These are phyloP conservation scores for Lichtheimia corymbifera DNA, from an alignment of 371 early-diverging fungal species.

Conservation along the genomic window DNA sequence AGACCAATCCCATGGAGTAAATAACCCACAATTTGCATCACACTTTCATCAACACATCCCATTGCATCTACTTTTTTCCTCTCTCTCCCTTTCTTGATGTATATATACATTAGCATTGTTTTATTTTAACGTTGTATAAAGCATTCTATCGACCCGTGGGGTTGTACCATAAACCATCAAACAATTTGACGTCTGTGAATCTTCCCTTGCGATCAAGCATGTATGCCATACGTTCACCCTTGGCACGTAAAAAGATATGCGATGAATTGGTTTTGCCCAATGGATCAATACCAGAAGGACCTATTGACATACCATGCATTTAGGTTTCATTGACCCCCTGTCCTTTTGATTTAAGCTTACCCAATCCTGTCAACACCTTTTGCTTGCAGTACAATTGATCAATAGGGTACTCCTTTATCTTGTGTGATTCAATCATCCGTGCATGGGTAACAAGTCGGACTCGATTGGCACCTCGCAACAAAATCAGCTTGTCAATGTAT, in stretches of 20 bases:
- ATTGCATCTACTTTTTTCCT: neutral
- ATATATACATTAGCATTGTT: neutral
- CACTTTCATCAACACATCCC: neutral
- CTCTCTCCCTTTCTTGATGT: neutral
- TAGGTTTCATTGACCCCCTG: too few species aligned
- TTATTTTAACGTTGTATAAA: neutral
- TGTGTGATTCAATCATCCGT: conserved; percentile 32
- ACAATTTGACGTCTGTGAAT: conserved; percentile 46
- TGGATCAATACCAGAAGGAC: conserved; percentile 33
- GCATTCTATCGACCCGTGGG: conserved; percentile 5
- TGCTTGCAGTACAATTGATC: conserved; percentile 43
- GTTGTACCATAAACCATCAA: conserved; percentile 48
- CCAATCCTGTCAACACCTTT: conserved; percentile 45
- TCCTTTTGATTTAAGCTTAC: conserved; percentile 15
- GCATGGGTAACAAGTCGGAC: conserved; percentile 45
- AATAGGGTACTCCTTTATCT: conserved; percentile 41
- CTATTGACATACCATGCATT: neutral
- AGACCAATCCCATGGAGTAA: conserved; percentile 25
- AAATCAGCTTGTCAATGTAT: conserved; percentile 41
- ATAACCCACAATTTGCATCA: neutral
- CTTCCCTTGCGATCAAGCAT: conserved; percentile 51
- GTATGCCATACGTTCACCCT: conserved; percentile 46
- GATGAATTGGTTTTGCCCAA: conserved; percentile 39
- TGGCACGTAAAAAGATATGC: conserved; percentile 41
- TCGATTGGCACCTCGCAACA: conserved; percentile 35